Conservation (phyloP, 2,329 filamentous ascomycete species). For the Cucurbitaria berberidis region DNA sequence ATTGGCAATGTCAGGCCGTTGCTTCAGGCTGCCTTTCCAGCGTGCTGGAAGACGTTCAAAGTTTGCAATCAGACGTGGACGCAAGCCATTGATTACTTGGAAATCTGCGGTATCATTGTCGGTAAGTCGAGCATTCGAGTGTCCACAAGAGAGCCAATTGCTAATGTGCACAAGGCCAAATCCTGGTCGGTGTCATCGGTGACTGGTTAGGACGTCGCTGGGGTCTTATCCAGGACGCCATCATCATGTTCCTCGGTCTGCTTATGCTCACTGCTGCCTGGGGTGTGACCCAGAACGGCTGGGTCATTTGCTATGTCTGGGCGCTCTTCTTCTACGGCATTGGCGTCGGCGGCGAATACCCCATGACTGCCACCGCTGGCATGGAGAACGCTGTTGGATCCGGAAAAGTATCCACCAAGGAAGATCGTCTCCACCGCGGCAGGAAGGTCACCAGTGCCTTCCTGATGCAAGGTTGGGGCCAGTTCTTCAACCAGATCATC, state of each 20-base stretch:
- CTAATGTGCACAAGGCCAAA: constrained; percentile 59
- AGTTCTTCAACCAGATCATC: constrained; percentile 90
- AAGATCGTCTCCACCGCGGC: constrained; percentile 93
- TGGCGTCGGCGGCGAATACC: constrained; percentile 83
- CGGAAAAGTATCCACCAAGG: constrained; percentile 85
- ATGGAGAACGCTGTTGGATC: constrained; percentile 90
- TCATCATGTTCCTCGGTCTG: constrained; percentile 92
- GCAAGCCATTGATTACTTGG: constrained; percentile 84
- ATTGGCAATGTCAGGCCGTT: constrained; percentile 91
- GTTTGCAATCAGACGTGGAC: constrained; percentile 83
- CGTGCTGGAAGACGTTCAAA: constrained; percentile 72
- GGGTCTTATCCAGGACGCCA: constrained; percentile 93
- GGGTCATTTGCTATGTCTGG: constrained; percentile 97
- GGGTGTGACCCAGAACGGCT: constrained; percentile 85
- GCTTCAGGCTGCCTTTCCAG: constrained; percentile 74
- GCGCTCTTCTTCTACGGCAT: constrained; percentile 89
- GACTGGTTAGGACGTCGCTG: constrained; percentile 88
- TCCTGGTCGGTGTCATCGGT: constrained; percentile 80
- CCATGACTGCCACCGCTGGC: constrained; percentile 93
- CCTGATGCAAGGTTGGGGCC: constrained; percentile 98
- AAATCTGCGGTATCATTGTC: constrained; percentile 93
- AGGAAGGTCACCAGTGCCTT: constrained; percentile 96
- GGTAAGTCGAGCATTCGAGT: constrained; percentile 53
- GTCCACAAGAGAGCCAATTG: neutral
- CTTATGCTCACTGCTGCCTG: constrained; percentile 90